Evolutionary conservation across 352 stramenopile species (phyloP), one percentile per base, ranked within the genome.

Genomic region (Poterioochromonas sp.): DNA sequence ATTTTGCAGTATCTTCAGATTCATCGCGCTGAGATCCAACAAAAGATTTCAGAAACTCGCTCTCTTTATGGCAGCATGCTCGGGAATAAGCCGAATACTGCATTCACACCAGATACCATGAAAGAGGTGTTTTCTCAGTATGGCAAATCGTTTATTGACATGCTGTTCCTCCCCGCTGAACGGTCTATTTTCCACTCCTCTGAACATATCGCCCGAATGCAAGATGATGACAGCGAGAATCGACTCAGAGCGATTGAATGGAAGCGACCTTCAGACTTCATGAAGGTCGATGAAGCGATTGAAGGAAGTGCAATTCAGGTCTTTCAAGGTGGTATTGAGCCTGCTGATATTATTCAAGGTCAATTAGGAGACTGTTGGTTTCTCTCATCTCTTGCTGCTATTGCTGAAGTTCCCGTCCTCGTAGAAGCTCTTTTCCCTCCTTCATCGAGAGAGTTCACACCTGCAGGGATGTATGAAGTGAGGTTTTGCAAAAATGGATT

Each of bases 301-400:
- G n/a, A n/a, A n/a, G n/a, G n/a, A n/a, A n/a, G 32, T 37, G 2
- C 35, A 20, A 39, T n/a, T 60, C 1, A 41, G 15, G 1, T 76
- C 0, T 76, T 76, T 62, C 2, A 35, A 43, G 69, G 20, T 34
- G 69, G 2, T 62, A 64, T 76, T 47, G n/a, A 62, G 34, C 3
- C 69, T 26, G 44, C n/a, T 35, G 69, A 76, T 64, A 76, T 76
- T 32, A 8, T 0, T 1, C 69, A 62, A 64, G 69, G 69, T 18
- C 1, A 1, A 8, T 34, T 76, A 35, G 41, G 43, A 15, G 69
- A 76, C 32, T 76, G 41, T 15, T 76, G 69, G 69, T 64, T 76
- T 47, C 44, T 76, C 11, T 64, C 5, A 43, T 40, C 69, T 18
- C 8, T 76, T 5, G 41, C 69, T 29, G 41, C 43, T 3, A 15